A percentile compares a stretch with the other conserved stretches of the same genome.
Evolutionary conservation across 805 yeast species (phyloP).

Genomic region (Kuraishia piskuri): DNA sequence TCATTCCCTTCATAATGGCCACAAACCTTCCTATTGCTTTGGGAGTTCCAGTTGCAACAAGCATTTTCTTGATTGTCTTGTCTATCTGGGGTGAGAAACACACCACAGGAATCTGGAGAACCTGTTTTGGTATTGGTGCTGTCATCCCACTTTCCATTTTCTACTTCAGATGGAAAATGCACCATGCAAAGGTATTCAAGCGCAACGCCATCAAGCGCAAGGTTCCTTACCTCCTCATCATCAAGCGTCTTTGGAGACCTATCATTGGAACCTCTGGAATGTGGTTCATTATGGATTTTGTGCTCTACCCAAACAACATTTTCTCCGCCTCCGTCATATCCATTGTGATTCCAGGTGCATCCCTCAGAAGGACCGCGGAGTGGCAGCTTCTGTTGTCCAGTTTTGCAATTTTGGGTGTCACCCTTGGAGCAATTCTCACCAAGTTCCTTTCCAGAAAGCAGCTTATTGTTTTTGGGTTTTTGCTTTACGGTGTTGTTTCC

Average conservation of each 20-base stretch:
- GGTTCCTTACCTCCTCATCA: conserved; percentile 47
- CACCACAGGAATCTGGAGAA: conserved; percentile 33
- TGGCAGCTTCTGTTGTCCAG: conserved; percentile 33
- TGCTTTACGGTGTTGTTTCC: conserved; percentile 29
- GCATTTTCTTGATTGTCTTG: conserved; percentile 34
- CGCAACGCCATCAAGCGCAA: conserved; percentile 36
- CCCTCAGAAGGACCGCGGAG: conserved; percentile 31
- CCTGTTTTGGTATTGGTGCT: conserved; percentile 40
- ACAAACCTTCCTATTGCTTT: conserved; percentile 39
- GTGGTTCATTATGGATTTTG: conserved; percentile 61
- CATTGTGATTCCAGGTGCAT: conserved; percentile 27
- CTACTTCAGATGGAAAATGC: conserved; percentile 58
- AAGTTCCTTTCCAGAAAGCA: conserved; percentile 33
- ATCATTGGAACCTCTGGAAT: conserved; percentile 45
- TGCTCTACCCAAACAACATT: conserved; percentile 57
- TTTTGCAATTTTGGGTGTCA: conserved; percentile 34
- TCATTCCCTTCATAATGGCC: conserved; percentile 31
- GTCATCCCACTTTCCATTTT: conserved; percentile 54
- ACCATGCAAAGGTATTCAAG: conserved; percentile 34
- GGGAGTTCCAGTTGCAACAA: conserved; percentile 39
- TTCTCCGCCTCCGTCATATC: conserved; percentile 41
- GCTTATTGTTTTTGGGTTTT: conserved; percentile 24
- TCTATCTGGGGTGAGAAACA: conserved; percentile 28
- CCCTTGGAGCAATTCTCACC: conserved; percentile 31
- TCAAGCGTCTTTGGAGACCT: conserved; percentile 39